phyloP scores from a whole-genome alignment of 768 basidiomycete species.

The Boletus subparvulus region DNA sequence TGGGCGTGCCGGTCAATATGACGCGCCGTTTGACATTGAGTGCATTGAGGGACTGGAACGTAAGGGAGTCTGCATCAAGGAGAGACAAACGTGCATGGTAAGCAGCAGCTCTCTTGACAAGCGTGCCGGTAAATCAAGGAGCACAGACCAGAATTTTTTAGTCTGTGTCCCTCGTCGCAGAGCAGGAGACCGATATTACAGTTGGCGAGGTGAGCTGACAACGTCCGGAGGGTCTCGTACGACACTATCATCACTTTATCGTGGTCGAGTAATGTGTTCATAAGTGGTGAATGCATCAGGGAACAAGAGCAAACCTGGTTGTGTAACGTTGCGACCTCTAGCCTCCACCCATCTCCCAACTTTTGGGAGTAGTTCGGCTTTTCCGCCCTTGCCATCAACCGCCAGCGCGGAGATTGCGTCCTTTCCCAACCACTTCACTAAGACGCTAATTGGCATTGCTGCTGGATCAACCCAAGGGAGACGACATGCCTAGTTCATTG shows the following conservation, averaged over 20 bases:
- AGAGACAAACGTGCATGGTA: background rate
- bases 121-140: background rate
- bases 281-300: background rate
- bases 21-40: slow-evolving; percentile 89
- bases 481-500: slow-evolving; percentile 78
- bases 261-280: background rate
- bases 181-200: slow-evolving; percentile 89
- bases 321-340: slow-evolving; percentile 83
- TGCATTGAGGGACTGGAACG: slow-evolving; percentile 79
- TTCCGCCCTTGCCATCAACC: slow-evolving; percentile 90
- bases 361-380: slow-evolving; percentile 72
- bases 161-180: slow-evolving; percentile 94
- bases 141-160: slow-evolving; percentile 87
- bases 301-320: slow-evolving; percentile 62
- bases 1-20: slow-evolving; percentile 91
- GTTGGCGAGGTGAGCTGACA: slow-evolving; percentile 71
- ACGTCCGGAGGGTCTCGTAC: slow-evolving; percentile 88
- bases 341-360: slow-evolving; percentile 91
- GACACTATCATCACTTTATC: slow-evolving; percentile 95
- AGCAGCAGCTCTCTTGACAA: background rate
- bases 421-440: slow-evolving; percentile 95
- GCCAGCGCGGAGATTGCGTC: slow-evolving; percentile 80
- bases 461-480: background rate
- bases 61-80: slow-evolving; percentile 65
- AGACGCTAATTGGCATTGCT: background rate